phyloP scores from a whole-genome alignment of 345 rosid genomes.

The Kandelia obovata region DNA sequence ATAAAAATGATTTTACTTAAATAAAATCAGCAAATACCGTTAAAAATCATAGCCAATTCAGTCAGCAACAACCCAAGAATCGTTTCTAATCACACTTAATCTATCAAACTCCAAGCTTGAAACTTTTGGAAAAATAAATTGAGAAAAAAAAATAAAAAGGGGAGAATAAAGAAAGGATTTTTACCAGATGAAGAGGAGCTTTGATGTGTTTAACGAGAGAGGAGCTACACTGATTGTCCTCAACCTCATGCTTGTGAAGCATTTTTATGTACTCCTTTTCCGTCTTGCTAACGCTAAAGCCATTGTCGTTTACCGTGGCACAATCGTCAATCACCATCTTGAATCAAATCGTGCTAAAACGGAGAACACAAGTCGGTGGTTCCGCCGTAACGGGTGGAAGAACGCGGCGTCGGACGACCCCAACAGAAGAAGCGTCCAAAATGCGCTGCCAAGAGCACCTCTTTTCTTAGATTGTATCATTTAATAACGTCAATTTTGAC shows the following conservation, averaged over 20 bases:
- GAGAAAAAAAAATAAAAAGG: too few relatives aligned
- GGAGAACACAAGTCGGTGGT: background rate
- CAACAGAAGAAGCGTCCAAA: constrained; percentile 21
- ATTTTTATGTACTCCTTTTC: constrained; percentile 29
- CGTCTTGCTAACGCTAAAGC: constrained; percentile 15
- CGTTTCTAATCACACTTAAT: too few relatives aligned
- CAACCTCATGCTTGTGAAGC: constrained; percentile 34
- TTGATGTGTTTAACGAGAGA: constrained; percentile 41
- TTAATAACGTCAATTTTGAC: background rate
- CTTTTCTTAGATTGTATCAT: constrained; percentile 21
- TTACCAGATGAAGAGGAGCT: constrained; percentile 40
- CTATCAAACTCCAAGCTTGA: too few relatives aligned
- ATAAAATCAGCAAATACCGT: too few relatives aligned
- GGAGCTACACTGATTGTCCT: constrained; percentile 42
- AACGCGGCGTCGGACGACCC: constrained; percentile 12
- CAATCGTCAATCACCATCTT: constrained; percentile 32
- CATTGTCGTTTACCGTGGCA: constrained; percentile 18
- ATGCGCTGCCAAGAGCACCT: constrained; percentile 30
- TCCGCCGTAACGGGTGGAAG: background rate
- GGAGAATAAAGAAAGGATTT: background rate
- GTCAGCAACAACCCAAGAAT: too few relatives aligned
- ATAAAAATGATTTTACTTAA: too few relatives aligned
- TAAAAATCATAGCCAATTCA: too few relatives aligned
- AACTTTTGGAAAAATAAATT: too few relatives aligned
- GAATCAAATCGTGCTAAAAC: constrained; percentile 1